Evolutionary conservation across 257 asterid genomes (phyloP).

Genomic region (Plantago elongata): DNA sequence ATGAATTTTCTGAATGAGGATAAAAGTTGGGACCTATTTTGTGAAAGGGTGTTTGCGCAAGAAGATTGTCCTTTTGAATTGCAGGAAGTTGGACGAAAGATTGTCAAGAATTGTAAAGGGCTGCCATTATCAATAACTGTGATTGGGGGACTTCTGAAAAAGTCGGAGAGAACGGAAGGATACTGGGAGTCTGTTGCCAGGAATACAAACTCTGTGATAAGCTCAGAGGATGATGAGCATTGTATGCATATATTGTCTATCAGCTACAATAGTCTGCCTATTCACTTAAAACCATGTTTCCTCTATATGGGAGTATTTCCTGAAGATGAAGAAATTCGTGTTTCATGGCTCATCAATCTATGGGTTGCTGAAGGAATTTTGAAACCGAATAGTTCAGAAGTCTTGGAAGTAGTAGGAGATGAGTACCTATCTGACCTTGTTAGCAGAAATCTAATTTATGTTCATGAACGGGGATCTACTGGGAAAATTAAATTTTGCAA

Average conservation of each 20-base stretch:
- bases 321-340: not conserved
- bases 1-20: not conserved
- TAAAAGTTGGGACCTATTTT: not conserved
- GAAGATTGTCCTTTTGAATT: conserved; percentile 2
- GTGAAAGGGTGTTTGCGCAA: not conserved
- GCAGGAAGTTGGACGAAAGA: conserved; percentile 1
- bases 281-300: conserved; percentile 5
- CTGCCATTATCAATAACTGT: not conserved
- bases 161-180: not conserved
- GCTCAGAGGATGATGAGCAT: not conserved
- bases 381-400: not conserved
- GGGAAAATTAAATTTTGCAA: conserved; percentile 1
- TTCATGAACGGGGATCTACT: not conserved
- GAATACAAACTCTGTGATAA: not conserved
- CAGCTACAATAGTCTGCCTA: not conserved
- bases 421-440: conserved; percentile 5
- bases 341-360: not conserved
- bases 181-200: not conserved
- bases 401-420: not conserved
- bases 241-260: conserved; percentile 1
- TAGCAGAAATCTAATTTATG: conserved; percentile 2
- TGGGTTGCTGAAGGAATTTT: conserved; percentile 10
- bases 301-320: conserved; percentile 5
- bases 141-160: conserved; percentile 3
- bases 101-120: not conserved